phyloP scores from a whole-genome alignment of 176 grass and related monocot genomes.

The Zea mays region DNA sequence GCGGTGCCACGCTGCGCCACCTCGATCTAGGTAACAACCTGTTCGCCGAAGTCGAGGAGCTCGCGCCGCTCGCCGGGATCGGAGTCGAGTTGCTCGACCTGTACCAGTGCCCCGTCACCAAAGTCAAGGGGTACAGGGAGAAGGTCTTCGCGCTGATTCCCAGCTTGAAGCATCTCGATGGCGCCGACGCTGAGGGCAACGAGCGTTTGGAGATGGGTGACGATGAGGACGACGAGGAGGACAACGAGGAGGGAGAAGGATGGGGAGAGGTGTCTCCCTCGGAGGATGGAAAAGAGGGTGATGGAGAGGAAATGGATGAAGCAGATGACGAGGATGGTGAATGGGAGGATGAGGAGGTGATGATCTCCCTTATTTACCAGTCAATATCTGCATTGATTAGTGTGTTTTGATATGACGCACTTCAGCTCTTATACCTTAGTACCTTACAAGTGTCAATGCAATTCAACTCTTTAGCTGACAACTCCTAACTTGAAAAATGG shows the following conservation, averaged over 20 bases:
- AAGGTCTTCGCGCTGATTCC: constrained; percentile 53
- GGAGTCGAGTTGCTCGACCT: constrained; percentile 50
- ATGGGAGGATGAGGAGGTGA: constrained; percentile 35
- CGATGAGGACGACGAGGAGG: constrained; percentile 39
- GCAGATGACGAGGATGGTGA: constrained; percentile 29
- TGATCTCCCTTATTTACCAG: neutral
- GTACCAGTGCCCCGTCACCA: constrained; percentile 68
- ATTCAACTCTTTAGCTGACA: neutral
- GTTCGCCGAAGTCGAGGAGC: constrained; percentile 48
- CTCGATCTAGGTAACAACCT: constrained; percentile 75
- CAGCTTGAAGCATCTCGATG: constrained; percentile 58
- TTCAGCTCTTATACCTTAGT: neutral
- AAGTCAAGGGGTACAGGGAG: constrained; percentile 51
- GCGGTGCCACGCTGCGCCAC: constrained; percentile 48
- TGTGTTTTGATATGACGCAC: neutral
- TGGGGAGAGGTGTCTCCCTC: neutral
- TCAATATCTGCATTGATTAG: neutral
- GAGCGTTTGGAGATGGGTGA: constrained; percentile 62
- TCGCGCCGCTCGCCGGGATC: constrained; percentile 46
- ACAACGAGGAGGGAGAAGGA: neutral
- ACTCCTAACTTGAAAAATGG: neutral
- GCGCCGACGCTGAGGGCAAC: constrained; percentile 57
- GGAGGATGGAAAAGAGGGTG: neutral
- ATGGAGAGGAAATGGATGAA: constrained; percentile 8
- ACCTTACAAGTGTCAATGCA: neutral